Conservation (phyloP, 1,284 basidiomycete species). For the Cryptococcus sp. region DNA sequence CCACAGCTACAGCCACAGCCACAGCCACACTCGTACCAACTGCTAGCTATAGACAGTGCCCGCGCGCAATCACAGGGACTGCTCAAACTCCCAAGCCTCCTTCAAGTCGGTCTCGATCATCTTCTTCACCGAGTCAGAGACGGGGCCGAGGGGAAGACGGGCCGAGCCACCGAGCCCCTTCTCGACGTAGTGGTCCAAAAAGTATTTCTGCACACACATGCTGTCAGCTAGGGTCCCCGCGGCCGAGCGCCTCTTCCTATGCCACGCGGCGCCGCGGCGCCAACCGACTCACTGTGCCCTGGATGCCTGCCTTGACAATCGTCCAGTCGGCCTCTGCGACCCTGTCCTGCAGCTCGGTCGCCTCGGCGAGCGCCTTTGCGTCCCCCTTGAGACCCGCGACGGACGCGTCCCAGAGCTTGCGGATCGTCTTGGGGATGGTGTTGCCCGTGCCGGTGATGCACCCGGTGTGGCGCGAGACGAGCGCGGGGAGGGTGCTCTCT, state of each 20-base stretch:
- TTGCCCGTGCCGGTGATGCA: conserved; percentile 72
- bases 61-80: conserved; percentile 50
- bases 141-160: conserved; percentile 58
- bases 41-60: neutral
- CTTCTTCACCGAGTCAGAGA: conserved; percentile 48
- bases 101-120: conserved; percentile 54
- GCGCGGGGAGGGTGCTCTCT: conserved; percentile 51
- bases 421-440: conserved; percentile 69
- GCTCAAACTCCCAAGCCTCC: conserved; percentile 64
- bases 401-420: conserved; percentile 58
- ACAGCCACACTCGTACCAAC: no score
- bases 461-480: conserved; percentile 61
- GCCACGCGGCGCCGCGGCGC: no score
- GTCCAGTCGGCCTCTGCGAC: conserved; percentile 72
- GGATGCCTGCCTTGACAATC: conserved; percentile 61
- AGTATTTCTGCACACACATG: conserved; percentile 54
- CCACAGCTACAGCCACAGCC: no score
- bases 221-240: conserved; percentile 1
- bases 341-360: conserved; percentile 64
- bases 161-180: conserved; percentile 62
- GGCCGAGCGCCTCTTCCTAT: no score
- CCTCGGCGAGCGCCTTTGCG: conserved; percentile 61
- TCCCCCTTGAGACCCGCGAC: conserved; percentile 49
- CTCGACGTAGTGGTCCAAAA: conserved; percentile 65
- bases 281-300: conserved; percentile 31